Evolutionary conservation across 768 basidiomycete species (phyloP), one percentile per base, ranked within the genome.

Genomic region (Pleurotus giganteus): DNA sequence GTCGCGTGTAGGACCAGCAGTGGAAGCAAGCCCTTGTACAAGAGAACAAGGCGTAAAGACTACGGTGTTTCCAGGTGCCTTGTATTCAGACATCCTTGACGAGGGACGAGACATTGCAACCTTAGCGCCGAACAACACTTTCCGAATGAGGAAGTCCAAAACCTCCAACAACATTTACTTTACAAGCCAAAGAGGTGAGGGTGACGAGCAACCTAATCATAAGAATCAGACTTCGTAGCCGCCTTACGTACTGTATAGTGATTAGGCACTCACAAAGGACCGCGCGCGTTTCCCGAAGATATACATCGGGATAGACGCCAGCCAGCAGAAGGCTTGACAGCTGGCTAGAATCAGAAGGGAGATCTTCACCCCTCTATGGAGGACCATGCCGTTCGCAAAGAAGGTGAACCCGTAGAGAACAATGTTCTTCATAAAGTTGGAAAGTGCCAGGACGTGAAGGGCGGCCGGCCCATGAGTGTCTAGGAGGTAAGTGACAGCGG

Each of bases 341-440:
- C 62, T 69, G 6, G 72, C 71, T 9, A 78, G 67, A 51, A 75
- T 73, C 28, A 74, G 61, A 8, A 78, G 63, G 2, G 73, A 72
- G 2, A 69, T 62, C 54, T 70, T 72, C 43, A 77, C 71, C 17
- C 76, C 76, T 42, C 68, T 63, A 17, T 54, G 50, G 29, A 62
- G 57, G 41, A 77, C 67, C 70, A 75, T 73, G 31, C 74, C 71
- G 58, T 74, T 75, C 4, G 73, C 73, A 57, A 75, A 77, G 61
- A 74, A 75, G 31, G 72, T 75, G 58, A 75, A 74, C 1, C 69
- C 71, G 57, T 76, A 77, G n/a, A 76, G 65, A 28, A 75, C 68
- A 63, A 77, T 71, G 58, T 77, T 76, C 63, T 78, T 77, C 53
- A 57, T 58, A 57, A 78, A 77, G 61, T 76, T 77, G 58, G 65